Evolutionary conservation across 495 filamentous ascomycete genomes (phyloP), one percentile per base, ranked within the genome.

Genomic region (Parachaetomium inaequale): DNA sequence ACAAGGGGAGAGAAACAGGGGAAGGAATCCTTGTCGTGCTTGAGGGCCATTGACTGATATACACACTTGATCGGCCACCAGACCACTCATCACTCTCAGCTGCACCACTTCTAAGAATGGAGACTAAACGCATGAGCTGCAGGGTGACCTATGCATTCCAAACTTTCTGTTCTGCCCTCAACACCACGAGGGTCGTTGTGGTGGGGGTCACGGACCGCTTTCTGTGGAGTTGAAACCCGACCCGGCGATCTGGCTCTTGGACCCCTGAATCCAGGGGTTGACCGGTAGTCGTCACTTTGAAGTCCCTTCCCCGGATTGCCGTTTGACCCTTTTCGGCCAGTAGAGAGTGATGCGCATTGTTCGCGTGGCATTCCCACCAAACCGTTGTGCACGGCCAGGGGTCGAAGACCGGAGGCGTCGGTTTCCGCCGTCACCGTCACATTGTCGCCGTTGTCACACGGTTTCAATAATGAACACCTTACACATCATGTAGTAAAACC

Each of bases 121-220:
- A 55, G 10, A 46, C 12, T 43, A 15, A 38, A 57, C 25, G 29
- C 38, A 46, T 32, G 26, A 45, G 40, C 25, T 57, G 28, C 28
- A 57, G 23, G n/a, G 26, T 31, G 15, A 17, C 21, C 40, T 55
- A 55, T 40, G 34, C 52, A 17, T 28, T 40, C n/a, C 8, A 21
- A 31, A 19, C 0, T 26, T 34, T 55, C 12, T 34, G 21, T 19
- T 40, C 5, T 12, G 32, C 23, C 26, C 23, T 5, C 31, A 40
- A 2, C 17, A 25, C 4, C 52, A 40, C n/a, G n/a, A n/a, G 2
- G 7, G 31, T 26, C 34, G 11, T 1, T 4, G 21, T 40, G 34
- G 19, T 15, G 8, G 52, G 17, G 31, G 54, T 31, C 54, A 56
- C 54, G 54, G 54, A 56, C 54, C 38, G 25, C 29, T 56, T 56